Base-by-base conservation (phyloP, 495 filamentous ascomycete genomes). In the Podospora fimiseda region DNA sequence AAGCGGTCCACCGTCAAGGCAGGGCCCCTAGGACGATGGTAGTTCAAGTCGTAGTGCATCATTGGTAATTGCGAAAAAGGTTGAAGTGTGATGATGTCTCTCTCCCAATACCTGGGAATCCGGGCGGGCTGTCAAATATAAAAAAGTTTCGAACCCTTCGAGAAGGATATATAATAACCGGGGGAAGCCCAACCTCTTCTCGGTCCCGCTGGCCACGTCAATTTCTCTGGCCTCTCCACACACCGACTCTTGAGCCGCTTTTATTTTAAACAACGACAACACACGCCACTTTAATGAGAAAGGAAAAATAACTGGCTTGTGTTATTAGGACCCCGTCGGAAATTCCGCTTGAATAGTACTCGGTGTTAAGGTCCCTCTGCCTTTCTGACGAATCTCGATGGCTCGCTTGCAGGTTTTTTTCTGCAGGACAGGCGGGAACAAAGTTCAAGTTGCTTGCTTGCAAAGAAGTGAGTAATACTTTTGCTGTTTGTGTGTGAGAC, bases 161-260 rank as follows among this genome's bases (percentile, higher is more conserved):
- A 48, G 39, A 55, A n/a, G n/a, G n/a, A n/a, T n/a, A n/a, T n/a
- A 60, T 60, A 47, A 62, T 62, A 65, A 13, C 61, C 61, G 64
- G n/a, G n/a, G n/a, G n/a, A n/a, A n/a, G 58, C 52, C 59, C 61
- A 66, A 48, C 58, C 57, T 62, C n/a, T n/a, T n/a, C 64, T 50
- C 27, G 49, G 43, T 51, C 44, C 52, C 51, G 52, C 33, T 57
- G 48, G 61, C 59, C 61, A 61, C 61, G 57, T 62, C 69, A 53
- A 58, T 33, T 13, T n/a, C n/a, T n/a, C n/a, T n/a, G n/a, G n/a
- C n/a, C 38, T 36, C n/a, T 54, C 55, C 51, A 50, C 57, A 61
- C 58, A 52, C 55, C 48, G 36, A 33, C 45, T 42, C 40, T 55
- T 60, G 44, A 71, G 62, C 59, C 57, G 59, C 56, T 21, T 59